Evolutionary conservation across 345 rosid genomes (phyloP).

Genomic region (Aegle marmelos): DNA sequence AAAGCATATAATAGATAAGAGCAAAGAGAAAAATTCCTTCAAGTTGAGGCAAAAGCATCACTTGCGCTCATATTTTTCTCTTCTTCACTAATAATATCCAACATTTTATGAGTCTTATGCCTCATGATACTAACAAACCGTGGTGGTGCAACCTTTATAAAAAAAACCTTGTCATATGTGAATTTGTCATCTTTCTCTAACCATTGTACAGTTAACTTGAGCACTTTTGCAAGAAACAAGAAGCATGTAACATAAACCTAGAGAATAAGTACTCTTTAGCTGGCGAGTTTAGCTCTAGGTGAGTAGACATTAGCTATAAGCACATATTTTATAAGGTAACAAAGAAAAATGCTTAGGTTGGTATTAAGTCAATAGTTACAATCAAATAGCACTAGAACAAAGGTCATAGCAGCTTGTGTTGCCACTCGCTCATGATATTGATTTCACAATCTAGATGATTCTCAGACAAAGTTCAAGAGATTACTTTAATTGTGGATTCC

Average conservation of each 20-base stretch:
- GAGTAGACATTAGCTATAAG: background rate
- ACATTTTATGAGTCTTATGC: too few species aligned
- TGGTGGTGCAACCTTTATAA: too few species aligned
- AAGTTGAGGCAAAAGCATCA: too few species aligned
- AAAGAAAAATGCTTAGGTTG: constrained; percentile 12
- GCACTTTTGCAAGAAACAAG: background rate
- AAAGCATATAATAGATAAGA: too few species aligned
- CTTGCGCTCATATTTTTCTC: too few species aligned
- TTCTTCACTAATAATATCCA: too few species aligned
- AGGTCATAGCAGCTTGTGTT: constrained; percentile 25
- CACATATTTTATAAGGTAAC: constrained; percentile 21
- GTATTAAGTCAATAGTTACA: constrained; percentile 25
- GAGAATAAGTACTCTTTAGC: background rate
- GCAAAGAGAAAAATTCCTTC: too few species aligned
- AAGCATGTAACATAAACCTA: background rate
- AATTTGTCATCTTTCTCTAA: too few species aligned
- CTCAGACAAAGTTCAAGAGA: background rate
- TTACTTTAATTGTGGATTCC: constrained; percentile 7
- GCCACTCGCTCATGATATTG: constrained; percentile 31
- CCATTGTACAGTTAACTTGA: too few species aligned
- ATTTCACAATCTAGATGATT: constrained; percentile 14
- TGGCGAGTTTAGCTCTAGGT: constrained; percentile 22
- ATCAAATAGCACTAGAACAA: constrained; percentile 5
- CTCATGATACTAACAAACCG: too few species aligned
- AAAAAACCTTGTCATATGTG: too few species aligned